Conservation (phyloP, 257 asterid species). For the Petrea volubilis region DNA sequence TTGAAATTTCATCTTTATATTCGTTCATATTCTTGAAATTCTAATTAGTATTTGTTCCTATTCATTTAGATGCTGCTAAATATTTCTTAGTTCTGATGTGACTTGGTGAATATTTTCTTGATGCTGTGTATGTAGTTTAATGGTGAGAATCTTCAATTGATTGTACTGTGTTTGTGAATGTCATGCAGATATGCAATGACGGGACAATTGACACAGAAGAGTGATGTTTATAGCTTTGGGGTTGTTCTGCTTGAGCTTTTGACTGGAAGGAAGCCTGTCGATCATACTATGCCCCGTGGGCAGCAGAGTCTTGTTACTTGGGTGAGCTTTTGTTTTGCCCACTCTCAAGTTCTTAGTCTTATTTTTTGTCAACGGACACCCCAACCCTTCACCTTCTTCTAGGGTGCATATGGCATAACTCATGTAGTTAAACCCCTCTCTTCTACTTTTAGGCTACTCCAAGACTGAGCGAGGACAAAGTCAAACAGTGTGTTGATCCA, state of each 20-base stretch:
- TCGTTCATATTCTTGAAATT: not conserved
- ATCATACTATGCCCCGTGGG: conserved; percentile 95
- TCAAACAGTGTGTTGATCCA: conserved; percentile 86
- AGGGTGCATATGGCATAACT: not conserved
- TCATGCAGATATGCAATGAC: conserved; percentile 87
- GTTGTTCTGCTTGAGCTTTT: conserved; percentile 88
- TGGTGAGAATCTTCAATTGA: not conserved
- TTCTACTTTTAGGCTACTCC: conserved; percentile 70
- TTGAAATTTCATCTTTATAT: not conserved
- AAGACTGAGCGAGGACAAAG: conserved; percentile 89
- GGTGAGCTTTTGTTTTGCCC: conserved; percentile 44
- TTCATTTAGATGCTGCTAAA: conserved; percentile 3
- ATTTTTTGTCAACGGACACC: not conserved
- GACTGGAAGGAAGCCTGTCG: conserved; percentile 93
- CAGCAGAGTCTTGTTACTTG: conserved; percentile 94
- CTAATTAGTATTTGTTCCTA: not conserved
- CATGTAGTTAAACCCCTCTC: conserved; percentile 4
- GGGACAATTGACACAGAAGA: conserved; percentile 90
- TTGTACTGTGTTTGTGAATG: not conserved
- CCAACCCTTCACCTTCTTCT: not conserved
- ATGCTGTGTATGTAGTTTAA: not conserved
- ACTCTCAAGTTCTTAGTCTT: not conserved
- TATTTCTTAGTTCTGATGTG: not conserved
- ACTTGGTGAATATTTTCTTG: not conserved
- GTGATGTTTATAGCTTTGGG: conserved; percentile 91